Conservation (phyloP, 2,329 filamentous ascomycete species). For the Trichoderma koningiopsis region DNA sequence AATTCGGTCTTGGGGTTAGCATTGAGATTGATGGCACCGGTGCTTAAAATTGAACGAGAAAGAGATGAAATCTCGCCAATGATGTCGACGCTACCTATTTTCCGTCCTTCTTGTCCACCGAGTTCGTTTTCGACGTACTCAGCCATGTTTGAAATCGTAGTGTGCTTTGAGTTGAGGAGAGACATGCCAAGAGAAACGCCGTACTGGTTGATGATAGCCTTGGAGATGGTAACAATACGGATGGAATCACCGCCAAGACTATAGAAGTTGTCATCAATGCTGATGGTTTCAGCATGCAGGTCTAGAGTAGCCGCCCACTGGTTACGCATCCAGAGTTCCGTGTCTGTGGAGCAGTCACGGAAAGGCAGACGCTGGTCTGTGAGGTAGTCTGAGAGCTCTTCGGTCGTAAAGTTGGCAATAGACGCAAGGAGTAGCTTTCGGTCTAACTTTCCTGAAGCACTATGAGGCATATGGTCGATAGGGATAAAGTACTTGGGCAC, state of each 20-base stretch:
- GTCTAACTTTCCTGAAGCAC: constrained; percentile 18
- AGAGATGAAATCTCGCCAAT: constrained; percentile 12
- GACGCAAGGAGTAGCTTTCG: constrained; percentile 7
- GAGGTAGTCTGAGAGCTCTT: constrained; percentile 6
- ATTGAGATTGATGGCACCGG: neutral
- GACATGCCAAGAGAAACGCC: constrained; percentile 28
- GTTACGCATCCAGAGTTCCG: constrained; percentile 12
- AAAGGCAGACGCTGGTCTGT: constrained; percentile 12
- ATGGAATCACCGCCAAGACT: constrained; percentile 31
- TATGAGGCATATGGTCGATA: constrained; percentile 19
- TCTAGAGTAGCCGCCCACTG: constrained; percentile 20
- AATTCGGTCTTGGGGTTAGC: constrained; percentile 2
- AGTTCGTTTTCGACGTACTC: constrained; percentile 24
- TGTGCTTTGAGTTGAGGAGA: constrained; percentile 30
- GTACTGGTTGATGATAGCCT: constrained; percentile 25
- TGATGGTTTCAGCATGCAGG: constrained; percentile 24
- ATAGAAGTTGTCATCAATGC: constrained; percentile 30
- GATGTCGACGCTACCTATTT: neutral
- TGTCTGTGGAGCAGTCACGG: constrained; percentile 16
- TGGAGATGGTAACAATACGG: constrained; percentile 29
- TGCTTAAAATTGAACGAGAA: neutral
- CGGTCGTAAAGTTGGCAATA: neutral
- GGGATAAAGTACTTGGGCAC: constrained; percentile 18
- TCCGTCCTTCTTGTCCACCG: neutral
- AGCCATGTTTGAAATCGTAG: constrained; percentile 28